These are phyloP conservation scores for Fraxinus albicans DNA, from an alignment of 305 asterid species.

Conservation along the genomic window DNA sequence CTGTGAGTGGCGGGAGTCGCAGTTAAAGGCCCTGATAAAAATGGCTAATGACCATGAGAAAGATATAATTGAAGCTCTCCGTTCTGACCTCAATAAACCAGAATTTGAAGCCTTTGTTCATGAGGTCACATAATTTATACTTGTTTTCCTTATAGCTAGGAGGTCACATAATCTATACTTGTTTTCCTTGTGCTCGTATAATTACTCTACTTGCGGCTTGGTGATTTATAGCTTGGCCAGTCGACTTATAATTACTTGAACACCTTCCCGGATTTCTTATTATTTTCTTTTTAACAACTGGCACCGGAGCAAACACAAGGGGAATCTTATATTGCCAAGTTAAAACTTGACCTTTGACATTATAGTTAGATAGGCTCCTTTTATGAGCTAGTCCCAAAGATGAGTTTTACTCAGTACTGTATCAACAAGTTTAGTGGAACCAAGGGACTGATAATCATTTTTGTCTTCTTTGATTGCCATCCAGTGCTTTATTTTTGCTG, in stretches of 20 bases:
- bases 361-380: background rate
- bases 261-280: background rate
- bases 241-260: background rate
- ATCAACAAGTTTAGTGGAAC: background rate
- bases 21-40: conserved; percentile 62
- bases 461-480: background rate
- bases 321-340: background rate
- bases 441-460: background rate
- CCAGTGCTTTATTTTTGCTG: background rate
- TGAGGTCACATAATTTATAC: conserved; percentile 47
- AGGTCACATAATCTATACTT: conserved; percentile 24
- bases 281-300: background rate
- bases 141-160: background rate
- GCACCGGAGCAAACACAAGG: background rate
- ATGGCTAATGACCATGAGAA: conserved; percentile 50
- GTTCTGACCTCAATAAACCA: conserved; percentile 71
- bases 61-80: conserved; percentile 61
- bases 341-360: background rate
- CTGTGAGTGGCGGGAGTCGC: conserved; percentile 79
- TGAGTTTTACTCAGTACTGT: background rate
- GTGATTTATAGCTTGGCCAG: background rate
- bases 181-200: background rate
- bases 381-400: background rate
- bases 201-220: background rate
- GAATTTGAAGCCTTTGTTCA: conserved; percentile 63